These are phyloP conservation scores for Rasamsonia emersonii DNA, from an alignment of 2,329 filamentous ascomycete genomes.

Conservation along the genomic window DNA sequence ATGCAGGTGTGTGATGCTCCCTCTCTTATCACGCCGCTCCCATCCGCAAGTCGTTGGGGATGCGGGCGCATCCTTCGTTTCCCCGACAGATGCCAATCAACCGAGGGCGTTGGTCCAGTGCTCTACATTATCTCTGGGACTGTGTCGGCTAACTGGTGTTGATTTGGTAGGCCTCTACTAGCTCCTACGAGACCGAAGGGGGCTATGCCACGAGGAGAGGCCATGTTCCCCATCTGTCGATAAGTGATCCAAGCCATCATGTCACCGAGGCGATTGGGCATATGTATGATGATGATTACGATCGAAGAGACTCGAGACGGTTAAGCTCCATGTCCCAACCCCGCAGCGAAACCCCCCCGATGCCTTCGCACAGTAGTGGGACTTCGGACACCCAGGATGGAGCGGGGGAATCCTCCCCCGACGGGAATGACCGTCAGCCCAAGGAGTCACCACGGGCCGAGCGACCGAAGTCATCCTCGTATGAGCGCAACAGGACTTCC, in stretches of 20 bases:
- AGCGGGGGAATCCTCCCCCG: slow-evolving; percentile 20
- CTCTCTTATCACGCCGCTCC: no score
- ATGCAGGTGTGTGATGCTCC: slow-evolving; percentile 28
- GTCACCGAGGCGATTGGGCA: slow-evolving; percentile 90
- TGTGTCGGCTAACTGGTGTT: slow-evolving; percentile 7
- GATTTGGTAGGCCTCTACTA: slow-evolving; percentile 7
- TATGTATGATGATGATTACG: slow-evolving; percentile 71
- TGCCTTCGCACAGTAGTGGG: slow-evolving; percentile 13
- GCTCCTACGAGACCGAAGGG: slow-evolving; percentile 15
- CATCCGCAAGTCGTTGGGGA: no score
- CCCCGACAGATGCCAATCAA: no score
- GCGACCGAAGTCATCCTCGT: slow-evolving; percentile 15
- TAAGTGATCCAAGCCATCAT: slow-evolving; percentile 87
- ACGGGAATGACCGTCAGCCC: slow-evolving; percentile 24
- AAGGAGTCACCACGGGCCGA: slow-evolving; percentile 12
- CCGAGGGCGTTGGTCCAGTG: no score
- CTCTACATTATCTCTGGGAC: slow-evolving; percentile 1
- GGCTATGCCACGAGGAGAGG: slow-evolving; percentile 46
- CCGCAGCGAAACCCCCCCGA: slow-evolving; percentile 33
- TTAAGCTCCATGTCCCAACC: slow-evolving; percentile 62
- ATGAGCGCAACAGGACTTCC: slow-evolving; percentile 41
- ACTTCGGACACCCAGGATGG: slow-evolving; percentile 6
- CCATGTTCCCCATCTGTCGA: slow-evolving; percentile 55
- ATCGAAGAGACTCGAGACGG: slow-evolving; percentile 54
- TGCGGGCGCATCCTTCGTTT: no score